Conservation (phyloP, 2,329 filamentous ascomycete species). For the Aplosporella prunicola region DNA sequence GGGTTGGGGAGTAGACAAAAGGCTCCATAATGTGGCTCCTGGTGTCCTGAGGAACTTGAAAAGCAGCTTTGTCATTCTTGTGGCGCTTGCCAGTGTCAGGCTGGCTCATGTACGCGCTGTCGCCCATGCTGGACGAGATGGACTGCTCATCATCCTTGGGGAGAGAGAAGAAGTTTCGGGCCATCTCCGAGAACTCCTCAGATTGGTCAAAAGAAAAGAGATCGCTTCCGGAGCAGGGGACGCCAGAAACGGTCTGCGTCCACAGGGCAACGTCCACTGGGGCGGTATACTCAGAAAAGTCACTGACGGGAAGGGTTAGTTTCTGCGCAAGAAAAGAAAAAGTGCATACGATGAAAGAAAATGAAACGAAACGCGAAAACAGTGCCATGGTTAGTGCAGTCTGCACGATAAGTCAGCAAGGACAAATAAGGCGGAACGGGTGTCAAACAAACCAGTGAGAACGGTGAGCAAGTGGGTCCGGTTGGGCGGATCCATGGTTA, state of each 20-base stretch:
- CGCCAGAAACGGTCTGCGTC: conserved; percentile 30
- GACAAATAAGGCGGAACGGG: background rate
- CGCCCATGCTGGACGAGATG: conserved; percentile 30
- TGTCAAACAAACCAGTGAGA: conserved; percentile 7
- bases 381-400: conserved; percentile 32
- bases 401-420: background rate
- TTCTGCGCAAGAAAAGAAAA: conserved; percentile 5
- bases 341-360: conserved; percentile 10
- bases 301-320: conserved; percentile 31
- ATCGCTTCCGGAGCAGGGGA: conserved; percentile 24
- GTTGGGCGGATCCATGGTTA: too few relatives aligned
- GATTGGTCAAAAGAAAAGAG: conserved; percentile 20
- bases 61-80: conserved; percentile 6
- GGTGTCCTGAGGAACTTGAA: conserved; percentile 21
- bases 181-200: conserved; percentile 27
- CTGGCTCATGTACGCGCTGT: conserved; percentile 34
- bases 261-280: conserved; percentile 31
- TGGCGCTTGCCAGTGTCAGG: conserved; percentile 25
- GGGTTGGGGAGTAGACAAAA: conserved; percentile 27
- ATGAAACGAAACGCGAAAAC: conserved; percentile 13
- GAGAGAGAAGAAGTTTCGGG: conserved; percentile 22
- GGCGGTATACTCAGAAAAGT: conserved; percentile 29
- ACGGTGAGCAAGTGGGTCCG: background rate
- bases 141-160: conserved; percentile 28
- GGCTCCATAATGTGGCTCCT: conserved; percentile 21